Conservation (phyloP, 2,329 filamentous ascomycete species). For the Beauveria pseudobassiana region DNA sequence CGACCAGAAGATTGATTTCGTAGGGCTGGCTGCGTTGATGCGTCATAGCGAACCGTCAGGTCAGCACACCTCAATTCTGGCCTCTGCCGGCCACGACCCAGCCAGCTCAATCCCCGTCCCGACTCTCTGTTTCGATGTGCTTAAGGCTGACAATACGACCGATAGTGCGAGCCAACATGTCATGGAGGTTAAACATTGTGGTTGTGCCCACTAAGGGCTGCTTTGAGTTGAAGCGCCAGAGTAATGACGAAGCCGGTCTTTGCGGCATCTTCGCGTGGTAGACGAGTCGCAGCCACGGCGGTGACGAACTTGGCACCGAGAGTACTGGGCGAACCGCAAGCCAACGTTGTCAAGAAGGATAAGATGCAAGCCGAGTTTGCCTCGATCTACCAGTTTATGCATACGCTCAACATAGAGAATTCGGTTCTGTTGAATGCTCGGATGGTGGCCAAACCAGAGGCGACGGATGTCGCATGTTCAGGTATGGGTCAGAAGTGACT, state of each 20-base stretch:
- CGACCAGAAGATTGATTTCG: background rate
- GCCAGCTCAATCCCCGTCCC: background rate
- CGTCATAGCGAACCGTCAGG: background rate
- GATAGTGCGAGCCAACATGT: background rate
- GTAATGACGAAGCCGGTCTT: constrained; percentile 7
- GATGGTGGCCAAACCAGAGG: constrained; percentile 9
- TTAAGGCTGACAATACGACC: constrained; percentile 1
- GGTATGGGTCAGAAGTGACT: background rate
- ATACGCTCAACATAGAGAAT: constrained; percentile 2
- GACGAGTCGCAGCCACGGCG: background rate
- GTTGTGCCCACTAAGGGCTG: background rate
- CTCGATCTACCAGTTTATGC: background rate
- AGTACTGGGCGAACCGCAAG: background rate
- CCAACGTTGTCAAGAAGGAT: constrained; percentile 3
- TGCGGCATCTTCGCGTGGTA: constrained; percentile 1
- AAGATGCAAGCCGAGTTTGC: constrained; percentile 9
- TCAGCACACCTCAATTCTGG: background rate
- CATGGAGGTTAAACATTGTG: background rate
- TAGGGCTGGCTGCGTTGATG: background rate
- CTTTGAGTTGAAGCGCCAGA: constrained; percentile 8
- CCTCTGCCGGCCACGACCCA: background rate
- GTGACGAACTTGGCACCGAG: constrained; percentile 10
- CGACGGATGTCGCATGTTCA: background rate
- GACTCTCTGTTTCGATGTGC: constrained; percentile 3
- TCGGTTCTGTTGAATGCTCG: constrained; percentile 9